Conservation (phyloP, 345 rosid species). For the Garcia nutans region DNA sequence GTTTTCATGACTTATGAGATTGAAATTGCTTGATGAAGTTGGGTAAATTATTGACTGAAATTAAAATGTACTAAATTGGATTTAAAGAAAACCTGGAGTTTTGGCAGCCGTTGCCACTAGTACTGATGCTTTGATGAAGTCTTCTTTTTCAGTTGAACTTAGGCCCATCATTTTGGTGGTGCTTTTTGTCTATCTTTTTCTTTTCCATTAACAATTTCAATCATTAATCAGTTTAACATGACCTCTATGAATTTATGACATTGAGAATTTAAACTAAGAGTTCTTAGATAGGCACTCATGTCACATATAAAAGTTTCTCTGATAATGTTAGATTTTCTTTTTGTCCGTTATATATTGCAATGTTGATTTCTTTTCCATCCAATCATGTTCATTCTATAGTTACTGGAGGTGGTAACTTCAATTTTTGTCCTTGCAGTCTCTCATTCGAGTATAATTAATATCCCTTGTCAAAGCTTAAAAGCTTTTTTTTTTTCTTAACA, state of each 20-base stretch:
- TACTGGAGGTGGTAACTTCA: no score
- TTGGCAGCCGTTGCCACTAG: not conserved
- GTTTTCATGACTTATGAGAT: not conserved
- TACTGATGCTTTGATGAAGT: not conserved
- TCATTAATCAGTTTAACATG: not conserved
- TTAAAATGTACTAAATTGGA: not conserved
- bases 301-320: not conserved
- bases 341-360: not conserved
- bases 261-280: not conserved
- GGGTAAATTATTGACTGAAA: not conserved
- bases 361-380: not conserved
- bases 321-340: not conserved
- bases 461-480: not conserved
- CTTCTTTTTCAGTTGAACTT: not conserved
- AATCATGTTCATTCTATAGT: not conserved
- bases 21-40: not conserved
- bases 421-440: not conserved
- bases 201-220: not conserved
- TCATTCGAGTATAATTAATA: not conserved
- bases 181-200: not conserved
- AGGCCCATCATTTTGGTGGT: not conserved
- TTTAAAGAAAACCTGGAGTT: not conserved
- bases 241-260: not conserved
- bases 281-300: not conserved
- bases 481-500: not conserved